A percentile compares a stretch with the other conserved stretches of the same genome.
Evolutionary conservation across 208 protist genomes (phyloP).

Genomic region (Crithidia brevicula): DNA sequence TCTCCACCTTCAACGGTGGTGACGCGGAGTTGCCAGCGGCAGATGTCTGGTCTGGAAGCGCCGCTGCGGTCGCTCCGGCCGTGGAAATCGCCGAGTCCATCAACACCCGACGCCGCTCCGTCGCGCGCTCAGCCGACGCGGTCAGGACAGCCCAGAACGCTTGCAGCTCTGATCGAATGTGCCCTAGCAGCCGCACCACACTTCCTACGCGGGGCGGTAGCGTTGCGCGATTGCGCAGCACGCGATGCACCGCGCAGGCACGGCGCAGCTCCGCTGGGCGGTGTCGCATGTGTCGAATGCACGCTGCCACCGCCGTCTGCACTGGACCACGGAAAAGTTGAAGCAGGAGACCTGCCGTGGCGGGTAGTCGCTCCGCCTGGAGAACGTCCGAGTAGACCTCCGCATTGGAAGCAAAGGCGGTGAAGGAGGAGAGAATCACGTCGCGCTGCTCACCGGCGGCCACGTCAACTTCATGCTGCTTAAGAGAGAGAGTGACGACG

Average conservation of each 20-base stretch:
- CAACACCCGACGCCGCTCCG: constrained; percentile 7
- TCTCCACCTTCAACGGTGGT: background rate
- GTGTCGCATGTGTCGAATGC: constrained; percentile 11
- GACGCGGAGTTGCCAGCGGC: background rate
- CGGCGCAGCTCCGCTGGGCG: constrained; percentile 17
- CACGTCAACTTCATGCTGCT: constrained; percentile 16
- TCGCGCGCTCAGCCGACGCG: constrained; percentile 3
- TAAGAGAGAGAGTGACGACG: constrained; percentile 28
- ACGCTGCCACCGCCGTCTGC: constrained; percentile 24
- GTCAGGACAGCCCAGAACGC: constrained; percentile 18
- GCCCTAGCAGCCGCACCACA: constrained; percentile 14
- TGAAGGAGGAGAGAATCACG: constrained; percentile 45
- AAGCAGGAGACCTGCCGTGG: constrained; percentile 32
- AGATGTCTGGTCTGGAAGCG: background rate
- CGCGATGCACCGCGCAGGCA: constrained; percentile 14
- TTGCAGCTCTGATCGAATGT: constrained; percentile 16
- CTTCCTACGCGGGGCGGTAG: constrained; percentile 25
- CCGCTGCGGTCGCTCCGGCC: too few relatives aligned
- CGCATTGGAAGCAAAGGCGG: constrained; percentile 18
- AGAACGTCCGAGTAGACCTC: constrained; percentile 30
- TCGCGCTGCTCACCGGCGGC: constrained; percentile 24
- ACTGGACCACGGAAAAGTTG: constrained; percentile 30
- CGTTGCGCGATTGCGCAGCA: constrained; percentile 9
- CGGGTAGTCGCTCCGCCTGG: constrained; percentile 23
- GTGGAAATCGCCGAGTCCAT: background rate